Conservation (phyloP, 306 rosid genomes). For the Medicago truncatula region MtrunA17r5.0-ANR NC_053048.1:52230501-52231000, state of each 20-base stretch:
- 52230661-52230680: slow-evolving; percentile 50
- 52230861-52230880: slow-evolving; percentile 83
- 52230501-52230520: slow-evolving; percentile 83
- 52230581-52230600: slow-evolving; percentile 56
- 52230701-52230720: slow-evolving; percentile 63
- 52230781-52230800: slow-evolving; percentile 62
- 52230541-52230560: slow-evolving; percentile 63
- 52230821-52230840: slow-evolving; percentile 62
- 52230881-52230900: slow-evolving; percentile 68
- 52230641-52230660: slow-evolving; percentile 49
- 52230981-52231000: background rate
- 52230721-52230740: slow-evolving; percentile 59
- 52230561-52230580: slow-evolving; percentile 76
- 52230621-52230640: slow-evolving; percentile 54
- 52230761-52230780: slow-evolving; percentile 54
- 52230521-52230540: slow-evolving; percentile 68
- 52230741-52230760: slow-evolving; percentile 59
- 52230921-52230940: slow-evolving; percentile 41
- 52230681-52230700: slow-evolving; percentile 50
- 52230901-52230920: slow-evolving; percentile 61
- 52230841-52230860: slow-evolving; percentile 71
- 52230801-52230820: slow-evolving; percentile 59
- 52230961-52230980: slow-evolving; percentile 32
- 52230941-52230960: slow-evolving; percentile 1
- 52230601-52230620: slow-evolving; percentile 51